Evolutionary conservation across 768 basidiomycete species (phyloP), one percentile per base, ranked within the genome.

Genomic region (Amanita pallidorosea): DNA sequence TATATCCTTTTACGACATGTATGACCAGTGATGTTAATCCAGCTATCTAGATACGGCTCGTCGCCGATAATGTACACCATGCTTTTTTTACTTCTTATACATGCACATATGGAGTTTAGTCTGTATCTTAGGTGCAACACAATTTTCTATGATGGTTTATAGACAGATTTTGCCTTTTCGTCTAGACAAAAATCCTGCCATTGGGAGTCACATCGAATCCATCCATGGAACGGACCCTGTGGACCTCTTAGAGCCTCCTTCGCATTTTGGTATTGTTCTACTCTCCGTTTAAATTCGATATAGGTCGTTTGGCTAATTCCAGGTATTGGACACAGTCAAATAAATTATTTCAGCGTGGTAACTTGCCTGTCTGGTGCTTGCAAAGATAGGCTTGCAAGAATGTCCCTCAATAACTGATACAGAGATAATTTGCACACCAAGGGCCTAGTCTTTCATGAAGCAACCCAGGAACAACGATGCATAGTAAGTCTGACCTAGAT

Each of bases 161-260:
- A 17, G 29, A 23, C 20, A 23, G 52, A 18, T 34, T 36, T 4
- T 35, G 15, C 29, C 11, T 37, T 52, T 5, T 58, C 60, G 11
- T 58, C 53, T 18, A 61, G 29, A 33, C 56, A 57, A 43, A 86
- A 86, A 43, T 54, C 62, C 58, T 85, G 80, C 73, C 77, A 79
- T 45, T 61, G 58, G 35, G 57, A 53, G 3, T 81, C 83, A 47
- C 75, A 81, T 18, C 56, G 63, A 36, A 83, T 60, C 86, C 86
- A 89, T 17, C 81, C 83, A 31, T 65, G 61, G 53, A 89, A 85
- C 2, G 74, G 67, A 3, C 74, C 70, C 0, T 58, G 60, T 31
- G 62, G 54, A 0, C 74, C 75, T 13, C 71, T 55, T 22, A 89
- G 66, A 3, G 59, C 59, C 6, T 55, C 48, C 59, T 83, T 87